Percentiles rank a stretch among this genome's conserved stretches.
Conservation (phyloP, 2,329 filamentous ascomycete species). For the Claviceps pazoutovae region DNA sequence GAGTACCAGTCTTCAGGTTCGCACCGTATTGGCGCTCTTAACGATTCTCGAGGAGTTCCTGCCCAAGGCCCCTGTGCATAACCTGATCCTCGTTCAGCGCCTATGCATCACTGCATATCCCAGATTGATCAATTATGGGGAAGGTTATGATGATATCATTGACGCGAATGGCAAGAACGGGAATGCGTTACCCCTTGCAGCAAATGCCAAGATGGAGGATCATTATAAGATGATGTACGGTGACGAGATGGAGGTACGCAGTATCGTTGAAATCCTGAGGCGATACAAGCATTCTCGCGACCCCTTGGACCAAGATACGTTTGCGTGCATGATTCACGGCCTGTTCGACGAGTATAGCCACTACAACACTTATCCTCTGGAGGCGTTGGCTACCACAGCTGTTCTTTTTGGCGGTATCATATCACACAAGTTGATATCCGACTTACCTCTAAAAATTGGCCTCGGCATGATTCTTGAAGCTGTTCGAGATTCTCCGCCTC, state of each 20-base stretch:
- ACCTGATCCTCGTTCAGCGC: conserved; percentile 69
- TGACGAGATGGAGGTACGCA: conserved; percentile 71
- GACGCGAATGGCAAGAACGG: conserved; percentile 68
- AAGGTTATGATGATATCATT: conserved; percentile 83
- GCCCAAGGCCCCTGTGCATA: conserved; percentile 43
- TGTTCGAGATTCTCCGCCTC: conserved; percentile 68
- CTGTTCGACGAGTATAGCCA: conserved; percentile 95
- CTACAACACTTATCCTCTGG: conserved; percentile 90
- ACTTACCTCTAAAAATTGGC: conserved; percentile 84
- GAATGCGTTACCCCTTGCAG: conserved; percentile 65
- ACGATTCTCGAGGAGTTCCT: conserved; percentile 63
- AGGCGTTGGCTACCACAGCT: conserved; percentile 86
- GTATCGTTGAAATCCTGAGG: conserved; percentile 72
- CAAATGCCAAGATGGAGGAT: conserved; percentile 89
- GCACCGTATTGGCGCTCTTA: conserved; percentile 70
- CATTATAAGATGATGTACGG: conserved; percentile 98
- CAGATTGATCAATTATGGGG: conserved; percentile 87
- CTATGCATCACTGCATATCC: conserved; percentile 87
- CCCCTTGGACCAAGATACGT: conserved; percentile 78
- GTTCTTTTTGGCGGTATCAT: conserved; percentile 96
- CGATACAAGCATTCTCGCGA: conserved; percentile 80
- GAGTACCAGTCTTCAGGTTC: conserved; percentile 66
- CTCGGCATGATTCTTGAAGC: conserved; percentile 96
- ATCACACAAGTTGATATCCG: conserved; percentile 79
- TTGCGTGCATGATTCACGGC: conserved; percentile 96